Percentiles rank a stretch among this genome's conserved stretches.
phyloP scores from a whole-genome alignment of 2,329 filamentous ascomycete genomes.

The Ophiocordyceps camponoti-leonardi region DNA sequence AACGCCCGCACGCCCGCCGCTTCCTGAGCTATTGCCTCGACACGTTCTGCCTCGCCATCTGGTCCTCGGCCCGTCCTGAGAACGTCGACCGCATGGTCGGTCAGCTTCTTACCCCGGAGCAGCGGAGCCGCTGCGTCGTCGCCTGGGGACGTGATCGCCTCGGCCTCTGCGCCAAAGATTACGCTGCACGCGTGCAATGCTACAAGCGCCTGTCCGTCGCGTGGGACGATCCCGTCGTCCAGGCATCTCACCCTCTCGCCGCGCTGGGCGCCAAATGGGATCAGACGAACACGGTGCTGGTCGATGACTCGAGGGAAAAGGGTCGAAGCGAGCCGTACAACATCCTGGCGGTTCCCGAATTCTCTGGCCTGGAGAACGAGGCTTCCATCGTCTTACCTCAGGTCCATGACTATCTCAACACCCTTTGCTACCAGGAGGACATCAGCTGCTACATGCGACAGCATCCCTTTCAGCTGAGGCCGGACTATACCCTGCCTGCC shows the following conservation, averaged over 20 bases:
- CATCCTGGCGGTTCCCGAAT: constrained; percentile 66
- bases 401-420: constrained; percentile 45
- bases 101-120: constrained; percentile 39
- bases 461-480: constrained; percentile 27
- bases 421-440: constrained; percentile 34
- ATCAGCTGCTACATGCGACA: constrained; percentile 43
- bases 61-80: constrained; percentile 65
- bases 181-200: constrained; percentile 56
- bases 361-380: constrained; percentile 30
- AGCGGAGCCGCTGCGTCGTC: constrained; percentile 41
- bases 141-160: constrained; percentile 69
- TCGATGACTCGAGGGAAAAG: constrained; percentile 76
- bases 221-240: constrained; percentile 40
- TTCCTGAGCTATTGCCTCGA: constrained; percentile 63
- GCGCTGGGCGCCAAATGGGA: constrained; percentile 38
- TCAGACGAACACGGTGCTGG: constrained; percentile 73
- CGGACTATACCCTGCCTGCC: constrained; percentile 7
- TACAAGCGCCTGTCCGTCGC: constrained; percentile 70
- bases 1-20: constrained; percentile 46
- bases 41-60: constrained; percentile 69
- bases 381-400: constrained; percentile 29
- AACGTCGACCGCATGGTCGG: constrained; percentile 57
- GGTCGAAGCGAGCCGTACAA: constrained; percentile 72
- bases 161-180: constrained; percentile 46
- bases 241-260: constrained; percentile 24